Evolutionary conservation across 352 stramenopile species (phyloP).

Genomic region (Globisporangium paroecandrum): DNA sequence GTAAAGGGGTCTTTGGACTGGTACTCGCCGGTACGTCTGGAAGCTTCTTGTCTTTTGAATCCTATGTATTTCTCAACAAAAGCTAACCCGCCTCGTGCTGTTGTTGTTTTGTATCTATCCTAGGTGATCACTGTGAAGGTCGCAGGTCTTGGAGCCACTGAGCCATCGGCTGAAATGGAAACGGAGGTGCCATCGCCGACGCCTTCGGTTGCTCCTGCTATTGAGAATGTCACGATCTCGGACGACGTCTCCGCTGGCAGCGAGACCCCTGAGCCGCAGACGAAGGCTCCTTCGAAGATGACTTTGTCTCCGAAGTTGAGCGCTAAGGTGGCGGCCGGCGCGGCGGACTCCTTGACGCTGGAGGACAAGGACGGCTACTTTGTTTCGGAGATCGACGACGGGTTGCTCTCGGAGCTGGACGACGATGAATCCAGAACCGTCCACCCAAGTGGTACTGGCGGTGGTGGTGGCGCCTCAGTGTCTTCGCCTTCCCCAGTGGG

Average conservation of each 20-base stretch:
- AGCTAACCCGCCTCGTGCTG: neutral
- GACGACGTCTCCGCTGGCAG: neutral
- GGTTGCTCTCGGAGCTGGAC: neutral
- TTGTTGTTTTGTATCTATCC: neutral
- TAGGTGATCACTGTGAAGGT: constrained; percentile 40
- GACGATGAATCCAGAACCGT: neutral
- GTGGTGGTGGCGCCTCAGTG: neutral
- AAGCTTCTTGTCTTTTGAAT: neutral
- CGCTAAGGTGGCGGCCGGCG: constrained; percentile 1
- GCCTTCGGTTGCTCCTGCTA: neutral
- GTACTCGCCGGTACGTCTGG: constrained; percentile 51
- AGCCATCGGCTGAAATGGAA: neutral
- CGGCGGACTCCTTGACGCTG: constrained; percentile 5
- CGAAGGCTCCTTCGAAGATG: constrained; percentile 8
- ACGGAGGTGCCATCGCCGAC: neutral
- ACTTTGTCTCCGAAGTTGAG: constrained; percentile 13
- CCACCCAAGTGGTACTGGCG: neutral
- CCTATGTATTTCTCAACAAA: neutral
- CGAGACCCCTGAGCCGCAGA: neutral
- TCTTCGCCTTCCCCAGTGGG: neutral
- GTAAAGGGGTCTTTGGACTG: constrained; percentile 59
- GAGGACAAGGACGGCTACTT: constrained; percentile 12
- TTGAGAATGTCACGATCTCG: neutral
- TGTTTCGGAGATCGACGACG: constrained; percentile 11
- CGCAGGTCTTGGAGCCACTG: neutral